phyloP scores from a whole-genome alignment of 2,329 filamentous ascomycete species.

The Uncinocarpus reesii region DNA sequence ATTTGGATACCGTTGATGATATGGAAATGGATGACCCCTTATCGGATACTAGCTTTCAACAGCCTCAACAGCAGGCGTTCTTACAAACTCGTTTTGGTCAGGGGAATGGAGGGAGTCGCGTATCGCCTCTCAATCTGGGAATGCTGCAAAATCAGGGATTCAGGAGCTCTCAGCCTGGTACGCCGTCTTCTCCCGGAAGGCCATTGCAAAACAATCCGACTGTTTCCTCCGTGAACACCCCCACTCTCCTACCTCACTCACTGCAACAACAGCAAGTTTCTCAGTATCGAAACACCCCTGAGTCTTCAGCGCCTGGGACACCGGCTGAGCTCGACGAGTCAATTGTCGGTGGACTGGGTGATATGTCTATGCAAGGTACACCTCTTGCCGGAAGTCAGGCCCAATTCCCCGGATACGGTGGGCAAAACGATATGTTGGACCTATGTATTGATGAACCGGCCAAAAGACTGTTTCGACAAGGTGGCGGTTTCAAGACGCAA shows the following conservation, averaged over 20 bases:
- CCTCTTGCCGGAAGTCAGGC: slow-evolving; percentile 33
- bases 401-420: slow-evolving; percentile 33
- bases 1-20: slow-evolving; percentile 43
- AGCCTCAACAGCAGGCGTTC: slow-evolving; percentile 58
- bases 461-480: slow-evolving; percentile 83
- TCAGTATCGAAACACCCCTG: slow-evolving; percentile 47
- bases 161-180: slow-evolving; percentile 74
- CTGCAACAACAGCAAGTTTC: slow-evolving; percentile 49
- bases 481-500: slow-evolving; percentile 57
- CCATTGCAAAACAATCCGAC: slow-evolving; percentile 81
- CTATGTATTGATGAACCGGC: slow-evolving; percentile 81
- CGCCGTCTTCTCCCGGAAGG: slow-evolving; percentile 61
- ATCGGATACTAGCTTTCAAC: slow-evolving; percentile 41
- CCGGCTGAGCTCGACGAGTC: slow-evolving; percentile 67
- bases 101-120: slow-evolving; percentile 40
- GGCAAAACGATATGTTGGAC: slow-evolving; percentile 46
- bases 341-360: slow-evolving; percentile 53
- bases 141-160: slow-evolving; percentile 71
- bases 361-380: slow-evolving; percentile 45
- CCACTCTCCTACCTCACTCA: slow-evolving; percentile 72
- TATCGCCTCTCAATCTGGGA: slow-evolving; percentile 69
- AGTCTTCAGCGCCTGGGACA: slow-evolving; percentile 59
- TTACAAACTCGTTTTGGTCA: slow-evolving; percentile 52
- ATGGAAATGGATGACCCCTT: slow-evolving; percentile 94
- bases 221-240: slow-evolving; percentile 93